Conservation (phyloP, 1,284 basidiomycete genomes). For the Athelia psychrophila region DNA sequence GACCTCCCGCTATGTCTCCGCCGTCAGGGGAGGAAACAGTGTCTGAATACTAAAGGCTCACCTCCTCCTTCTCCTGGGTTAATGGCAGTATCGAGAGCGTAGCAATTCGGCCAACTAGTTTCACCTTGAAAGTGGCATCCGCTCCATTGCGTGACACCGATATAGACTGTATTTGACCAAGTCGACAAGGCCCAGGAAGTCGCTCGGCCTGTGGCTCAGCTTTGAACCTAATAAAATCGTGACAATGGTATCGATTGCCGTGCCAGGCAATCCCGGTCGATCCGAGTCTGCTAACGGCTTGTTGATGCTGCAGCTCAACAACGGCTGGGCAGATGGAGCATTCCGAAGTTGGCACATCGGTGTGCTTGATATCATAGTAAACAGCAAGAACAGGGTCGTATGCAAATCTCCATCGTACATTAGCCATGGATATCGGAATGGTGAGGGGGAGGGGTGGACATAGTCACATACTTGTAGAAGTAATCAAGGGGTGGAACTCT, state of each 20-base stretch:
- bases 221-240: slow-evolving; percentile 54
- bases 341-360: slow-evolving; percentile 19
- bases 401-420: slow-evolving; percentile 17
- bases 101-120: slow-evolving; percentile 29
- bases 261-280: slow-evolving; percentile 38
- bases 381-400: slow-evolving; percentile 25
- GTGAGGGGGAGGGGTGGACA: not conserved
- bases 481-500: slow-evolving; percentile 30
- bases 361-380: slow-evolving; percentile 34
- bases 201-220: slow-evolving; percentile 13
- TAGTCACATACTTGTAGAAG: slow-evolving; percentile 52
- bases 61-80: too few relatives aligned
- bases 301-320: slow-evolving; percentile 35
- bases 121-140: slow-evolving; percentile 16
- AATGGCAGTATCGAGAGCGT: too few relatives aligned
- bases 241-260: slow-evolving; percentile 44
- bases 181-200: slow-evolving; percentile 27
- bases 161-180: slow-evolving; percentile 31
- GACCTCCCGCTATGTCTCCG: too few relatives aligned
- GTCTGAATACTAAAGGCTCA: too few relatives aligned
- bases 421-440: not conserved
- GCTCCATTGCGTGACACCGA: slow-evolving; percentile 14
- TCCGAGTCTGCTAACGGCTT: slow-evolving; percentile 21
- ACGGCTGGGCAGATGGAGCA: slow-evolving; percentile 38
- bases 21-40: too few relatives aligned